Evolutionary conservation across 1,284 basidiomycete species (phyloP).

Genomic region (Ustilago xerochloae): DNA sequence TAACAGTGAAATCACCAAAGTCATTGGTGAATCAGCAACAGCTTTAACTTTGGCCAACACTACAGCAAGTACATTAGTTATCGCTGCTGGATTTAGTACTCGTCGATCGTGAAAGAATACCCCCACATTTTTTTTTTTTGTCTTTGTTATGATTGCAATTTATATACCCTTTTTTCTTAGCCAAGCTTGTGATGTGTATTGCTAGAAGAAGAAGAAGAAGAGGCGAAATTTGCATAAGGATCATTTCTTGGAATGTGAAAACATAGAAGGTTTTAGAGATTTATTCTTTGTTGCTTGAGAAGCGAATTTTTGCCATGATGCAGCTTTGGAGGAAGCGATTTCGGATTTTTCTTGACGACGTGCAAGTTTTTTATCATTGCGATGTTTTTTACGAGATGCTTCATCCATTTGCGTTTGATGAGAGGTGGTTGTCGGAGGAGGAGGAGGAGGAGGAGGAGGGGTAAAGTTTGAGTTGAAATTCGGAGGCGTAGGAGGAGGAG

Average conservation of each 20-base stretch:
- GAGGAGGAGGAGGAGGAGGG: slow-evolving; percentile 69
- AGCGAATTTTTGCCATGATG: slow-evolving; percentile 96
- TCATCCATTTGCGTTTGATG: slow-evolving; percentile 11
- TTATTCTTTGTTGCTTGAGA: slow-evolving; percentile 79
- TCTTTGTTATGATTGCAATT: neutral
- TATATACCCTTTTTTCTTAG: neutral
- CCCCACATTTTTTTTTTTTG: neutral
- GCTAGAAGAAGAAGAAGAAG: slow-evolving; percentile 69
- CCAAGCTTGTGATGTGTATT: neutral
- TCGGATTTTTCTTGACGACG: slow-evolving; percentile 85
- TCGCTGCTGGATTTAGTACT: slow-evolving; percentile 43
- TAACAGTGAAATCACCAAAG: slow-evolving; percentile 60
- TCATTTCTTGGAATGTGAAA: slow-evolving; percentile 94
- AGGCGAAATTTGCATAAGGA: slow-evolving; percentile 78
- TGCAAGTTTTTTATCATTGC: slow-evolving; percentile 95
- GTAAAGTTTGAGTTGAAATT: neutral
- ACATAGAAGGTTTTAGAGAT: slow-evolving; percentile 77
- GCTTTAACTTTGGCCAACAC: slow-evolving; percentile 37
- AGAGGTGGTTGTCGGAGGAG: neutral
- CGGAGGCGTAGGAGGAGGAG: slow-evolving; percentile 1
- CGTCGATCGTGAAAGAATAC: neutral
- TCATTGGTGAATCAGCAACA: slow-evolving; percentile 59
- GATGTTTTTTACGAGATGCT: slow-evolving; percentile 74
- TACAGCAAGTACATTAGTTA: slow-evolving; percentile 47
- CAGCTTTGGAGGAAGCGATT: slow-evolving; percentile 88